Base-by-base conservation (phyloP, 208 protist genomes). In the Crithidia bombi region DNA sequence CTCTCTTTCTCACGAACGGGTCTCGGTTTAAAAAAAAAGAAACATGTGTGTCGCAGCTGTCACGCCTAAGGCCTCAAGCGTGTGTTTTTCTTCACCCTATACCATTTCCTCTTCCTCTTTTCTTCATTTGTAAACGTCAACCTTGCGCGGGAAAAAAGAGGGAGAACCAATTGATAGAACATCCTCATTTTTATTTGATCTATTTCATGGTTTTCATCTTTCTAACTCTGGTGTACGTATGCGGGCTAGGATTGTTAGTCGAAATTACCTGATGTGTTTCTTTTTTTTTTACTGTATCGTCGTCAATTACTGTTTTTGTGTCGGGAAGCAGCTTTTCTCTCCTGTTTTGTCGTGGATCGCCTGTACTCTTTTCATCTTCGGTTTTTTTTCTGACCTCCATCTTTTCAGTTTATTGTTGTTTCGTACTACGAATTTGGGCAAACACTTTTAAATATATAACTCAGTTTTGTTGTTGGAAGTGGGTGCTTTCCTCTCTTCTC, bases 351-450 rank as follows among this genome's bases (percentile, higher is more conserved):
- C 23, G 10, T 56, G 46, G 54, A 66, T 66, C 59, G 23, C 46
- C 61, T 66, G 47, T 66, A 66, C 47, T 44, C 61, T 56, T 56
- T 36, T 32, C 56, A 30, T 57, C 51, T 5, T 47, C 28, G 39
- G 58, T 52, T 33, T 35, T 56, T 57, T 55, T 51, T 23, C 38
- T 51, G 21, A 10, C 38, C 23, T 38, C 6, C 51, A 38, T 64
- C 7, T 51, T 68, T 69, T 69, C 32, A 62, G 17, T 66, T 65
- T 44, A 54, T 54, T 65, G 59, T 28, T 32, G 41, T 14, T 51
- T 32, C 32, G 26, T 54, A 21, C 39, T 28, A 57, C 15, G 28
- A 65, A 23, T 4, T 43, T 43, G 30, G 33, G 19, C 39, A 36
- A 38, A 19, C 38, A 5, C 21, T 26, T 52, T 43, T 52, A 10